These are phyloP conservation scores for Colletotrichum kahawae DNA, from an alignment of 2,329 filamentous ascomycete genomes.

Conservation along the genomic window DNA sequence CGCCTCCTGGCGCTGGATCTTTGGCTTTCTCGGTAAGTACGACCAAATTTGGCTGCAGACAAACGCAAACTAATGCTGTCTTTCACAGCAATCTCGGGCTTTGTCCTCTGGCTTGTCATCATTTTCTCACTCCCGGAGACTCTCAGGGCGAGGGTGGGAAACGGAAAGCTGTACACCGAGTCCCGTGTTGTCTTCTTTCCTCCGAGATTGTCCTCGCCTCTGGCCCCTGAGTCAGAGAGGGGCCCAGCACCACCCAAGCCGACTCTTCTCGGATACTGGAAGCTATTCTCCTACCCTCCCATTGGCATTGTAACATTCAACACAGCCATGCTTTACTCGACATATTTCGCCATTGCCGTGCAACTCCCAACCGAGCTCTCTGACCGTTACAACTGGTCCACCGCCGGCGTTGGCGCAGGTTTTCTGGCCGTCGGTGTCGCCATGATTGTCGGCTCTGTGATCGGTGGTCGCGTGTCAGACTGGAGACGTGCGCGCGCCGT, in stretches of 20 bases:
- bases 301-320: conserved; percentile 37
- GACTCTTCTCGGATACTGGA: conserved; percentile 29
- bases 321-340: conserved; percentile 36
- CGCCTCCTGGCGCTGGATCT: conserved; percentile 47
- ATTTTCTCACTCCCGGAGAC: conserved; percentile 49
- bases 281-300: conserved; percentile 35
- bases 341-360: conserved; percentile 36
- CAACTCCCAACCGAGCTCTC: conserved; percentile 33
- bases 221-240: conserved; percentile 28
- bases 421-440: conserved; percentile 32
- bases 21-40: conserved; percentile 39
- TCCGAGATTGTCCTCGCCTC: conserved; percentile 25
- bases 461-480: conserved; percentile 43
- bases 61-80: background rate
- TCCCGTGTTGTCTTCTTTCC: conserved; percentile 25
- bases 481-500: conserved; percentile 30
- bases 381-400: conserved; percentile 37
- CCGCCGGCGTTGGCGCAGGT: conserved; percentile 36
- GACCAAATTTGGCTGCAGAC: background rate
- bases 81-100: conserved; percentile 30
- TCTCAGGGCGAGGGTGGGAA: conserved; percentile 47
- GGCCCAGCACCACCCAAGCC: conserved; percentile 33
- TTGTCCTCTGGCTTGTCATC: conserved; percentile 32
- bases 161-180: conserved; percentile 35
- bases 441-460: conserved; percentile 37